These are phyloP conservation scores for Colletotrichum sp. DNA, from an alignment of 2,329 filamentous ascomycete species.

Conservation along the genomic window DNA sequence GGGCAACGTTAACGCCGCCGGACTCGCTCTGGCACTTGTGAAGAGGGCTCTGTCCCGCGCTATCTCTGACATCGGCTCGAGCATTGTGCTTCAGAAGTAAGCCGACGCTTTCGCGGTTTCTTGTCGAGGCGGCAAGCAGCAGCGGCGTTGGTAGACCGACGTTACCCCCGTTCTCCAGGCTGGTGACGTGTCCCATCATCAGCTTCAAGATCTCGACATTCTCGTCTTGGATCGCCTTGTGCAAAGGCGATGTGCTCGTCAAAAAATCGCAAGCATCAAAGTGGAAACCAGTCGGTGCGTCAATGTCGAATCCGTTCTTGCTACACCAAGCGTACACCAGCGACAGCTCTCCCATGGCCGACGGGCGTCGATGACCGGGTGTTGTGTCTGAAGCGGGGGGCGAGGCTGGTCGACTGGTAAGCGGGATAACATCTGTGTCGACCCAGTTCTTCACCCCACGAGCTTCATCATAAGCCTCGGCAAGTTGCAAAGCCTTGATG, in stretches of 20 bases:
- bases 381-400: not conserved
- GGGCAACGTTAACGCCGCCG: slow-evolving; percentile 28
- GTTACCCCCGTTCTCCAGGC: slow-evolving; percentile 27
- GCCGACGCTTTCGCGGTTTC: slow-evolving; percentile 29
- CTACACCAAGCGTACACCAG: slow-evolving; percentile 30
- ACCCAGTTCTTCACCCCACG: slow-evolving; percentile 29
- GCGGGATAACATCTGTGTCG: not conserved
- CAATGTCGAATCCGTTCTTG: slow-evolving; percentile 29
- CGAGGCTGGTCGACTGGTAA: not conserved
- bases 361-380: not conserved
- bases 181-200: slow-evolving; percentile 27
- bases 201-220: slow-evolving; percentile 27
- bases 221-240: slow-evolving; percentile 27
- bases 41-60: slow-evolving; percentile 26
- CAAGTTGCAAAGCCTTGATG: slow-evolving; percentile 25
- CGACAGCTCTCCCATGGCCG: slow-evolving; percentile 16
- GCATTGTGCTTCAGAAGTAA: slow-evolving; percentile 30
- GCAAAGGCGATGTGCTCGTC: slow-evolving; percentile 28
- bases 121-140: slow-evolving; percentile 33
- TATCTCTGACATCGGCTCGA: slow-evolving; percentile 28
- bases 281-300: slow-evolving; percentile 24
- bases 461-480: slow-evolving; percentile 30
- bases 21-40: slow-evolving; percentile 30
- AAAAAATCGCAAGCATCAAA: slow-evolving; percentile 27
- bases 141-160: slow-evolving; percentile 28